Base-by-base conservation (phyloP, 2,329 filamentous ascomycete genomes). In the Cytospora paraplurivora region DNA sequence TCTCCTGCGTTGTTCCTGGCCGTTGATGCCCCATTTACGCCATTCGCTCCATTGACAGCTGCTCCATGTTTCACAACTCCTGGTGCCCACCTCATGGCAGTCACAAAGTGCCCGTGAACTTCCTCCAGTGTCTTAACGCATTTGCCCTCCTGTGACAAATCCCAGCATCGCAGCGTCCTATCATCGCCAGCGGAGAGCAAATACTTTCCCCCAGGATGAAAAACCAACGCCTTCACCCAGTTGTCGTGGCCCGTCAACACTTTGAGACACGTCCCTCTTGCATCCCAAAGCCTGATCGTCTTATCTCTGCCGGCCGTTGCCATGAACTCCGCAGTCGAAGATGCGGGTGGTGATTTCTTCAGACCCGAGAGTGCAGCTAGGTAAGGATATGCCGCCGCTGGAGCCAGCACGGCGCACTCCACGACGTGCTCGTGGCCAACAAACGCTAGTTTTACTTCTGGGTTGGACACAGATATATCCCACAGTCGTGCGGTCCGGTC, bases 91-190 rank as follows among this genome's bases (percentile, higher is more conserved):
- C 92, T 80, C 71, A 97, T 81, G 72, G 91, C 94, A 65, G 86
- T 93, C 56, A 97, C 86, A 71, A 98, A 97, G 72, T 93, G 92
- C 5, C 84, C 87, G 73, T 96, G 93, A 0, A 87, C 88, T 67
- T 92, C 91, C 44, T 83, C 82, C 17, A 98, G 79, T 0, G 87
- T 88, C 76, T 94, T 94, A 69, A 97, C 92, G 70, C 92, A 94
- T 72, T 93, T 93, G 50, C 91, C 92, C 74, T 96, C 93, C 73
- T 98, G 94, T 33, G 85, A 84, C 33, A 98, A 79, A 78, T 98
- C 94, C 94, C 94, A 98, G 79, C 93, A 97, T 62, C 93, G 84
- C 65, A 98, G 82, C 5, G 92, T 93, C 79, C 95, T 96, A 78
- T 98, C 94, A 74, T 98, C 94, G 17, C 89, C 85, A 21, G 90